phyloP scores from a whole-genome alignment of 2,329 filamentous ascomycete genomes.

The Aspergillus phoenicis region DNA sequence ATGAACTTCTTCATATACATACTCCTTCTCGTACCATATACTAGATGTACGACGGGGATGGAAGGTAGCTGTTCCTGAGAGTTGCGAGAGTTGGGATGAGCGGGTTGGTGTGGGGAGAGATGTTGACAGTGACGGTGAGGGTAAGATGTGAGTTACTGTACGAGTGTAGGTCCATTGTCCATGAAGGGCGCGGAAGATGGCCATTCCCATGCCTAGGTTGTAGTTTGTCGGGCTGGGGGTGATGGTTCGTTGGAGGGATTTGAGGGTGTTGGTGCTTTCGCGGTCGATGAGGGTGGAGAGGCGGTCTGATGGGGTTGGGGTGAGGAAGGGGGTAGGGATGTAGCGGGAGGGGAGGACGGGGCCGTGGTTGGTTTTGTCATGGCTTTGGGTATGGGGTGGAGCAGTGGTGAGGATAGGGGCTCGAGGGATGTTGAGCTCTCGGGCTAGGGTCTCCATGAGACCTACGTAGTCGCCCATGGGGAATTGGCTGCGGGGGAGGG shows the following conservation, averaged over 20 bases:
- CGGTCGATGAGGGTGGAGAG: not conserved
- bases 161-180: constrained; percentile 65
- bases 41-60: constrained; percentile 62
- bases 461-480: constrained; percentile 82
- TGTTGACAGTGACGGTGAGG: not conserved
- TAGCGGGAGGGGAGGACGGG: constrained; percentile 58
- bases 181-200: constrained; percentile 70
- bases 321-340: not conserved
- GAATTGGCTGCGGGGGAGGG: constrained; percentile 62
- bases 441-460: constrained; percentile 70
- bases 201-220: constrained; percentile 60
- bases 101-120: not conserved
- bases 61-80: constrained; percentile 66
- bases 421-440: constrained; percentile 57
- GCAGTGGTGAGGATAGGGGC: constrained; percentile 33
- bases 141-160: constrained; percentile 41
- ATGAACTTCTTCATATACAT: constrained; percentile 32
- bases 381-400: constrained; percentile 6
- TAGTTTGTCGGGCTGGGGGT: constrained; percentile 31
- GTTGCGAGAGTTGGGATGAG: not conserved
- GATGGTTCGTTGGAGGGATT: constrained; percentile 45
- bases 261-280: constrained; percentile 14
- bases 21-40: constrained; percentile 37
- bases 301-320: not conserved
- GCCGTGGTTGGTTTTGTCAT: constrained; percentile 35